phyloP scores from a whole-genome alignment of 1,284 basidiomycete genomes.

The Marasmius tenuissimus region DNA sequence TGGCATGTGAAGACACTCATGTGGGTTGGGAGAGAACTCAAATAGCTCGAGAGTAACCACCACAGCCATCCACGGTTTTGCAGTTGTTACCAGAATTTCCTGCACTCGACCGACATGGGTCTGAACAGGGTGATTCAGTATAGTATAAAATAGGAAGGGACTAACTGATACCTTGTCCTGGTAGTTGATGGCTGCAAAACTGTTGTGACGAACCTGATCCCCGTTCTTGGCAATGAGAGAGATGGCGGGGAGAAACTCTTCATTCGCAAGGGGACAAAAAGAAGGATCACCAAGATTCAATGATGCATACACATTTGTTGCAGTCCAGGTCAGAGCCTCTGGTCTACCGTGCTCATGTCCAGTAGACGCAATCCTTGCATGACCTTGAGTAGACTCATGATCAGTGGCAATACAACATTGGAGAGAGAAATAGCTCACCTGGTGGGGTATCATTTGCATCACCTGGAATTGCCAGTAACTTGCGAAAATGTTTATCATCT shows the following conservation, averaged over 20 bases:
- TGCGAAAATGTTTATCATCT: background rate
- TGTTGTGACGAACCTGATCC: background rate
- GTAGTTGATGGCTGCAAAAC: background rate
- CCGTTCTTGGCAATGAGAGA: background rate
- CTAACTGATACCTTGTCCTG: background rate
- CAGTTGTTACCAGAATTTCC: background rate
- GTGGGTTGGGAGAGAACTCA: background rate
- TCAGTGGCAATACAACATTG: background rate
- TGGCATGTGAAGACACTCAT: background rate
- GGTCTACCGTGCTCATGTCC: too few relatives aligned
- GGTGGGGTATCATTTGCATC: background rate
- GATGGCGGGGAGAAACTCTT: background rate
- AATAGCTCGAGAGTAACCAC: background rate
- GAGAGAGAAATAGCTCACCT: background rate
- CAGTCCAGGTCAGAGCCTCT: background rate
- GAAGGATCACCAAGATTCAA: background rate
- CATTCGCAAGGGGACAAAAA: background rate
- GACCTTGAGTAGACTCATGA: background rate
- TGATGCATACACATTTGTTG: background rate
- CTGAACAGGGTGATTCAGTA: background rate
- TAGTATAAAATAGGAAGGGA: background rate
- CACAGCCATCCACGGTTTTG: background rate
- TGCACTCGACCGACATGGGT: background rate
- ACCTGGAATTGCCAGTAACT: background rate
- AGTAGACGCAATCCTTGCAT: too few relatives aligned